phyloP scores from a whole-genome alignment of 441 rosid genomes.

The Populus hybrid region DNA sequence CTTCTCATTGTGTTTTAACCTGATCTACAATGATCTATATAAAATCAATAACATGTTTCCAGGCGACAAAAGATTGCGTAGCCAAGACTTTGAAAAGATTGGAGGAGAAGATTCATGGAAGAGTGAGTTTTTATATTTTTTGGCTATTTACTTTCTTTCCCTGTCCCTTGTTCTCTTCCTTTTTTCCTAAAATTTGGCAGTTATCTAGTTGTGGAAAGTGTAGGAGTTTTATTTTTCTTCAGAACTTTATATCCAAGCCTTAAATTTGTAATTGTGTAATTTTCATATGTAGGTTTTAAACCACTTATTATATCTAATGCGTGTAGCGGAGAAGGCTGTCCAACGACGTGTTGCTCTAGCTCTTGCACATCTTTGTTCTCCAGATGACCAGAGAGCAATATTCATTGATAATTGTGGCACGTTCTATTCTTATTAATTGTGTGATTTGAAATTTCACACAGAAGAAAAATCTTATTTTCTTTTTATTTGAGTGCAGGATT shows the following conservation, averaged over 20 bases:
- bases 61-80: slow-evolving; percentile 99
- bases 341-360: slow-evolving; percentile 89
- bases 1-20: slow-evolving; percentile 5
- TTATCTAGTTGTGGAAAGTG: not conserved
- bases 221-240: not conserved
- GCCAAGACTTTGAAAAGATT: slow-evolving; percentile 94
- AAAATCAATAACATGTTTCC: slow-evolving; percentile 24
- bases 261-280: slow-evolving; percentile 15
- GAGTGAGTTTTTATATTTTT: slow-evolving; percentile 46
- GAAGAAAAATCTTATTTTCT: not conserved
- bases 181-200: not conserved
- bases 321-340: slow-evolving; percentile 74
- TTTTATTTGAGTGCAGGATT: slow-evolving; percentile 52
- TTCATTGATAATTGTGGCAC: slow-evolving; percentile 77
- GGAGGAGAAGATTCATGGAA: slow-evolving; percentile 95
- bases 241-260: slow-evolving; percentile 16
- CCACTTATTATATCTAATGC: slow-evolving; percentile 85
- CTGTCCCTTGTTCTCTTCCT: not conserved
- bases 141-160: not conserved
- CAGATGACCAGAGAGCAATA: slow-evolving; percentile 83
- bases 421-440: slow-evolving; percentile 22
- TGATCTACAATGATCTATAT: slow-evolving; percentile 12
- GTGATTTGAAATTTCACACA: not conserved
- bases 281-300: slow-evolving; percentile 66
- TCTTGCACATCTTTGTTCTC: slow-evolving; percentile 92